Conservation (phyloP, 192 early-diverging fungal genomes). For the Rhizoclosmatium sp. region DNA sequence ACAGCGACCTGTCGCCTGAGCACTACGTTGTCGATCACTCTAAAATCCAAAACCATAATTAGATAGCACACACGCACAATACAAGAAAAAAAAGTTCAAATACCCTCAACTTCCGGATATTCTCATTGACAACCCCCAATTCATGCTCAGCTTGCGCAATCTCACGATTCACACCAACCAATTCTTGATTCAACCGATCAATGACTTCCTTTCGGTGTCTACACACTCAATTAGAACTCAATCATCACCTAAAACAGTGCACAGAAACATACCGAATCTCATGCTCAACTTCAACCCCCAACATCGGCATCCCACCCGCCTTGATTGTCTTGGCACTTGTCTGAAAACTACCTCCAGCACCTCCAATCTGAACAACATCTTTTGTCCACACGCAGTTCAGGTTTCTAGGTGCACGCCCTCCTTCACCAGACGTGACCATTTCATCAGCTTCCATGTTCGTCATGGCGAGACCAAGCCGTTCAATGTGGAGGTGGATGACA, state of each 20-base stretch:
- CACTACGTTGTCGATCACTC: neutral
- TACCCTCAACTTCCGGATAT: neutral
- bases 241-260: neutral
- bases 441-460: slow-evolving; percentile 46
- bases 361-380: slow-evolving; percentile 51
- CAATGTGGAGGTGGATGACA: slow-evolving; percentile 50
- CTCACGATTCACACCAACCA: neutral
- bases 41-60: neutral
- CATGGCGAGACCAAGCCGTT: slow-evolving; percentile 50
- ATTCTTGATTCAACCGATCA: slow-evolving; percentile 6
- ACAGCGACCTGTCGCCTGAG: neutral
- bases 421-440: slow-evolving; percentile 30
- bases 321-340: slow-evolving; percentile 11
- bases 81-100: neutral
- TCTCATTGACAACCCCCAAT: neutral
- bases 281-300: slow-evolving; percentile 37
- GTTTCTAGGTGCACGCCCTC: slow-evolving; percentile 44
- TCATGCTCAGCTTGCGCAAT: neutral
- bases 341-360: slow-evolving; percentile 47
- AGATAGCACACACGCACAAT: neutral
- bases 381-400: slow-evolving; percentile 45
- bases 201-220: slow-evolving; percentile 8
- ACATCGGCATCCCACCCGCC: slow-evolving; percentile 42
- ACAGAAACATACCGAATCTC: slow-evolving; percentile 24
- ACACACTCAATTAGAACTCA: neutral